A percentile compares a stretch with the other conserved stretches of the same genome.
These are phyloP conservation scores for Zoysia japonica DNA, from an alignment of 176 grass and related monocot genomes.

Conservation along the genomic window DNA sequence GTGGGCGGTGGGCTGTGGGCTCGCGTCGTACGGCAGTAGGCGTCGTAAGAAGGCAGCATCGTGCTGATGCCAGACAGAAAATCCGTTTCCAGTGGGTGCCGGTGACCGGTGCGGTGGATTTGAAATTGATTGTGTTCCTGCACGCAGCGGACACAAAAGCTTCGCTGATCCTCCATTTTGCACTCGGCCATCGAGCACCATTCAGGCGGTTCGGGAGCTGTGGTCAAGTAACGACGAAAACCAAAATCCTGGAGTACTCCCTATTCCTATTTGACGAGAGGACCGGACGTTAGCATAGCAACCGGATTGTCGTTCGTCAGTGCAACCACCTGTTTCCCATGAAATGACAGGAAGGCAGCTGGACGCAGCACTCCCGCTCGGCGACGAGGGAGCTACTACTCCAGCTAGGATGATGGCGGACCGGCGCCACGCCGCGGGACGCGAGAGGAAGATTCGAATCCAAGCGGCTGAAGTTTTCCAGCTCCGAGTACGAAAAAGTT, in stretches of 20 bases:
- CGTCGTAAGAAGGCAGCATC: constrained; percentile 37
- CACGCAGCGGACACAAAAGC: constrained; percentile 29
- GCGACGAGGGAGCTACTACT: background rate
- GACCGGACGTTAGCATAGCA: constrained; percentile 14
- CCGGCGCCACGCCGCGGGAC: background rate
- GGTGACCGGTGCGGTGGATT: background rate
- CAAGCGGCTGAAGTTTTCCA: background rate
- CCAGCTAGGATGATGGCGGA: background rate
- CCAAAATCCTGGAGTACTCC: too few relatives aligned
- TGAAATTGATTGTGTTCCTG: background rate
- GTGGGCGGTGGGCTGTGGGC: background rate
- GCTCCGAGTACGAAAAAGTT: background rate
- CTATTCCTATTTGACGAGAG: background rate
- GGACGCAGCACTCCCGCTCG: background rate
- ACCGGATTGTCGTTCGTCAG: background rate
- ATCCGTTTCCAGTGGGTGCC: background rate
- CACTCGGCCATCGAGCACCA: constrained; percentile 2
- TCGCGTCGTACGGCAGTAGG: constrained; percentile 7
- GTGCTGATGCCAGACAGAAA: constrained; percentile 26
- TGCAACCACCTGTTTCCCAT: background rate
- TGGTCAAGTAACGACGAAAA: too few relatives aligned
- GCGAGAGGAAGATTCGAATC: background rate
- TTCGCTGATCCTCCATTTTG: constrained; percentile 17
- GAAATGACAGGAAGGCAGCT: background rate
- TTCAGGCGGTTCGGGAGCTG: background rate